Evolutionary conservation across 306 rosid genomes (phyloP).

Genomic region (Medicago truncatula): DNA sequence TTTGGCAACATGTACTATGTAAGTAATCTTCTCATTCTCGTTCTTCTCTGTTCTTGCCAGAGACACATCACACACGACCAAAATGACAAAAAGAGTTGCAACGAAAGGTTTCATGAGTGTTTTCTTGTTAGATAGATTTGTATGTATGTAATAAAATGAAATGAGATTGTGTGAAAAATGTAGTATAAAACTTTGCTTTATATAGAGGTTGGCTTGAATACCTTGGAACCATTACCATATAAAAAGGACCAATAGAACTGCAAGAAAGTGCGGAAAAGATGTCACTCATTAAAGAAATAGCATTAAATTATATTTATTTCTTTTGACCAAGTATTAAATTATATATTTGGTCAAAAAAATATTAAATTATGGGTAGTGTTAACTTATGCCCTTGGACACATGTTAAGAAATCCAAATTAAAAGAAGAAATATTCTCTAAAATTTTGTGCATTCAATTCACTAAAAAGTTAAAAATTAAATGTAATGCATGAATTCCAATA

Average conservation of each 20-base stretch:
- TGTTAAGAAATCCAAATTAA: too few species aligned
- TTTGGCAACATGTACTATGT: constrained; percentile 71
- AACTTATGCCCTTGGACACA: too few species aligned
- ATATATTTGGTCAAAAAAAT: too few species aligned
- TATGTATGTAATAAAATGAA: background rate
- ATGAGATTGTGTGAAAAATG: background rate
- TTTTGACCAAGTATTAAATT: too few species aligned
- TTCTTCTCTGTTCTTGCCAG: constrained; percentile 39
- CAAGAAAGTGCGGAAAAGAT: background rate
- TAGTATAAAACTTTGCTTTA: background rate
- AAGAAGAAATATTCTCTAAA: too few species aligned
- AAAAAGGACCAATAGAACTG: background rate
- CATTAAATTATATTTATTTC: too few species aligned
- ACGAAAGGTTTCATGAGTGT: background rate
- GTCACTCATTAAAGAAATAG: background rate
- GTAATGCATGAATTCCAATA: too few species aligned
- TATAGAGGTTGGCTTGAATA: background rate
- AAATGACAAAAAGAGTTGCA: constrained; percentile 25
- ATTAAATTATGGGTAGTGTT: too few species aligned
- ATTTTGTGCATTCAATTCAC: too few species aligned
- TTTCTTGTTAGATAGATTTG: constrained; percentile 25
- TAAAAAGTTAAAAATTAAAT: too few species aligned
- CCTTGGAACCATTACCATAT: background rate
- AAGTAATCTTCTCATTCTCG: constrained; percentile 46
- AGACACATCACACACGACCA: constrained; percentile 38